These are phyloP conservation scores for Aspergillus awamori DNA, from an alignment of 2,329 filamentous ascomycete genomes.

Conservation along the genomic window DNA sequence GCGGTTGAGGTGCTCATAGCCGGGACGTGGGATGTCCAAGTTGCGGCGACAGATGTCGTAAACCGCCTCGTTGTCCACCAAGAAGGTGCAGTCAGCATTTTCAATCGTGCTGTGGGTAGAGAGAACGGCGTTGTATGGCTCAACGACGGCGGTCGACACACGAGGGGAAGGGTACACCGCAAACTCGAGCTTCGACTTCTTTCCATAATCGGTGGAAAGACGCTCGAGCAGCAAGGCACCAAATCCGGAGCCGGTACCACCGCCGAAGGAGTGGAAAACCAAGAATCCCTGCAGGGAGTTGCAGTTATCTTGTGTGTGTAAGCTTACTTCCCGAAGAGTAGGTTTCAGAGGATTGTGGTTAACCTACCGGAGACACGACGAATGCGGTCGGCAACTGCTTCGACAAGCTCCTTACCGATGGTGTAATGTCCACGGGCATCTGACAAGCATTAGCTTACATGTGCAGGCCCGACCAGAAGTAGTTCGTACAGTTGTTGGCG, in stretches of 20 bases:
- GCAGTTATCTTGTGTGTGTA: conserved; percentile 59
- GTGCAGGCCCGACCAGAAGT: background rate
- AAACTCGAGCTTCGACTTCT: conserved; percentile 71
- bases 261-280: conserved; percentile 70
- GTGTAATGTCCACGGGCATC: conserved; percentile 71
- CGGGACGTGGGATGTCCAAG: conserved; percentile 65
- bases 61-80: conserved; percentile 70
- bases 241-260: conserved; percentile 69
- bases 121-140: conserved; percentile 66
- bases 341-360: too few relatives aligned
- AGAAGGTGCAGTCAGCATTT: conserved; percentile 69
- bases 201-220: conserved; percentile 66
- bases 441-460: conserved; percentile 31
- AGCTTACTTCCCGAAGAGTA: conserved; percentile 7
- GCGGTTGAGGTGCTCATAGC: conserved; percentile 67
- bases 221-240: conserved; percentile 67
- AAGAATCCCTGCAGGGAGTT: conserved; percentile 67
- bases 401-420: conserved; percentile 68
- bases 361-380: conserved; percentile 63
- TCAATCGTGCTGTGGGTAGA: conserved; percentile 65
- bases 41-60: conserved; percentile 69
- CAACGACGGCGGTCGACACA: conserved; percentile 67
- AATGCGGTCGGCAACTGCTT: conserved; percentile 65
- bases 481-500: conserved; percentile 63
- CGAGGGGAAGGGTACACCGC: conserved; percentile 67